These are phyloP conservation scores for Colletotrichum eremochloae DNA, from an alignment of 2,329 filamentous ascomycete species.

Conservation along the genomic window DNA sequence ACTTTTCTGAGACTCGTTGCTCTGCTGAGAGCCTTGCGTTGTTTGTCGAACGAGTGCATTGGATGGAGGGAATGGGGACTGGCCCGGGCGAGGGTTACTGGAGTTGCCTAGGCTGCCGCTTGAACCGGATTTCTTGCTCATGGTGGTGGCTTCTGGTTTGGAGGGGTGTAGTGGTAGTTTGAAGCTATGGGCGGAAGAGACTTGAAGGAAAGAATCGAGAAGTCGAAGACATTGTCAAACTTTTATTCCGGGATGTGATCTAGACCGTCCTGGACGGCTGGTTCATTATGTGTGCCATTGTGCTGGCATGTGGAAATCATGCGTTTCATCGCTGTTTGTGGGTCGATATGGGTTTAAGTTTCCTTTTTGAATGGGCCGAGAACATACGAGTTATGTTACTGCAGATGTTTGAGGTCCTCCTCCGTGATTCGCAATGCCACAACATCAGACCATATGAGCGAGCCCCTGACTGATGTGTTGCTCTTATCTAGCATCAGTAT, in stretches of 20 bases:
- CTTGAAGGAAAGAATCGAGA: too few relatives aligned
- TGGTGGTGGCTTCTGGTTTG: not conserved
- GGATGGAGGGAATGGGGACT: constrained; percentile 33
- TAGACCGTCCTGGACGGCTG: not conserved
- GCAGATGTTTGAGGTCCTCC: constrained; percentile 30
- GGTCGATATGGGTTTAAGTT: not conserved
- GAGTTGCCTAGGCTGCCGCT: constrained; percentile 31
- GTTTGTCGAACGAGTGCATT: constrained; percentile 25
- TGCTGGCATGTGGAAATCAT: not conserved
- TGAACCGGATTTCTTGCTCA: constrained; percentile 14
- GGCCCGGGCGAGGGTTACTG: constrained; percentile 38
- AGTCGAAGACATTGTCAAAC: not conserved
- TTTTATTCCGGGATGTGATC: not conserved
- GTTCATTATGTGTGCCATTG: constrained; percentile 12
- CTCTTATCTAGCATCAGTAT: not conserved
- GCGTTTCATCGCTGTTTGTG: constrained; percentile 28
- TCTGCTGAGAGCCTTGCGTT: not conserved
- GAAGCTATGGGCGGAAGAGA: too few relatives aligned
- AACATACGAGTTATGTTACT: constrained; percentile 31
- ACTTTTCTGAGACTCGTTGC: constrained; percentile 4
- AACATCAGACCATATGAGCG: constrained; percentile 28
- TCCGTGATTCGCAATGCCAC: constrained; percentile 5
- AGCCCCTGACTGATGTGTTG: not conserved
- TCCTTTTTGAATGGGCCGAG: not conserved
- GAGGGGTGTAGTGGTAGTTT: not conserved